A percentile compares a stretch with the other conserved stretches of the same genome.
phyloP scores from a whole-genome alignment of 306 rosid species.

The Hippophae gyantsensis region DNA sequence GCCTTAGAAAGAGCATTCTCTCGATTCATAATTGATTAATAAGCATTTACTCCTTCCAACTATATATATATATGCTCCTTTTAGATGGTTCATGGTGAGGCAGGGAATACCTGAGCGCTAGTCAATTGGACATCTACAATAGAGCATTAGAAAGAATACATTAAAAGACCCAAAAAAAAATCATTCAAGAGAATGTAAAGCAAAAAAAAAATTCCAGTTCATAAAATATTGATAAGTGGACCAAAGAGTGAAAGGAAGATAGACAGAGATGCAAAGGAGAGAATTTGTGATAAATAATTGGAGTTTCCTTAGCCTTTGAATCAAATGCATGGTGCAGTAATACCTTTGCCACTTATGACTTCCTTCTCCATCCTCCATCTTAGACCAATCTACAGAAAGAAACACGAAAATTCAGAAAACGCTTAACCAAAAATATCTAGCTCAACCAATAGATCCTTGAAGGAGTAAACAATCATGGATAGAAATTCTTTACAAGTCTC shows the following conservation, averaged over 20 bases:
- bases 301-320: neutral
- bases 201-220: too few relatives aligned
- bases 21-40: too few relatives aligned
- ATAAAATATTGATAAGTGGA: neutral
- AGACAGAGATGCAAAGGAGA: neutral
- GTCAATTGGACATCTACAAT: too few relatives aligned
- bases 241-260: neutral
- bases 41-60: too few relatives aligned
- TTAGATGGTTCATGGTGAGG: too few relatives aligned
- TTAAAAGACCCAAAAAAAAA: too few relatives aligned
- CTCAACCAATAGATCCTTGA: neutral
- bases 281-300: neutral
- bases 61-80: too few relatives aligned
- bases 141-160: neutral
- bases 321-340: neutral
- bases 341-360: conserved; percentile 90
- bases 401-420: conserved; percentile 4
- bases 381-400: conserved; percentile 65
- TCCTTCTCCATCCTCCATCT: conserved; percentile 96
- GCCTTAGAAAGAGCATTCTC: too few relatives aligned
- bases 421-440: neutral
- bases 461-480: too few relatives aligned
- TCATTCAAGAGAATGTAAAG: too few relatives aligned
- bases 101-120: too few relatives aligned
- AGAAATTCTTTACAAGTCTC: too few relatives aligned